Conservation (phyloP, 2,329 filamentous ascomycete genomes). For the Venturia effusa region DNA sequence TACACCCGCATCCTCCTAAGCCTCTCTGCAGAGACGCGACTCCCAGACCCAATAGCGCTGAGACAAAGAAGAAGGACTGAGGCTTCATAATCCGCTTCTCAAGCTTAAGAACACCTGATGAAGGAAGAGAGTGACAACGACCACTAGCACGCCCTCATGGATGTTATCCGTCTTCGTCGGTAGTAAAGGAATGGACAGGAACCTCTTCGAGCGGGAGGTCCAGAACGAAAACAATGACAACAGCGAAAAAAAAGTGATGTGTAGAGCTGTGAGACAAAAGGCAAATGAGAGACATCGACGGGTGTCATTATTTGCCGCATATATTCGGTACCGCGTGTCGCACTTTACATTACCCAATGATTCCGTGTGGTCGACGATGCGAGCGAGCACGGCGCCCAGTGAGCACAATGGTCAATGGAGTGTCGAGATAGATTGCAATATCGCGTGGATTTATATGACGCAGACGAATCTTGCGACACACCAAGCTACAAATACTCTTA, state of each 20-base stretch:
- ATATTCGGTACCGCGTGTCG: conserved; percentile 5
- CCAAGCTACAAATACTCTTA: background rate
- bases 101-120: background rate
- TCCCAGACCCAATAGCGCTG: background rate
- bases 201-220: background rate
- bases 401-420: too few species aligned
- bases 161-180: background rate
- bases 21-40: background rate
- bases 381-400: background rate
- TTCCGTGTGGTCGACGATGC: background rate
- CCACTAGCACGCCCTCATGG: conserved; percentile 1
- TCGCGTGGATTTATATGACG: conserved; percentile 3
- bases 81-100: conserved; percentile 1
- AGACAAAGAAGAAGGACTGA: background rate
- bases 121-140: background rate
- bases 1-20: background rate
- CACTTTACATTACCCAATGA: background rate
- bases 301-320: background rate
- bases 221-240: background rate
- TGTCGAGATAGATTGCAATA: conserved; percentile 7
- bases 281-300: background rate
- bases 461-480: background rate
- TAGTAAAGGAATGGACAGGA: conserved; percentile 1
- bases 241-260: background rate
- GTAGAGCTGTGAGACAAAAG: too few species aligned